phyloP scores from a whole-genome alignment of 768 basidiomycete species.

The Mycena galopus region DNA sequence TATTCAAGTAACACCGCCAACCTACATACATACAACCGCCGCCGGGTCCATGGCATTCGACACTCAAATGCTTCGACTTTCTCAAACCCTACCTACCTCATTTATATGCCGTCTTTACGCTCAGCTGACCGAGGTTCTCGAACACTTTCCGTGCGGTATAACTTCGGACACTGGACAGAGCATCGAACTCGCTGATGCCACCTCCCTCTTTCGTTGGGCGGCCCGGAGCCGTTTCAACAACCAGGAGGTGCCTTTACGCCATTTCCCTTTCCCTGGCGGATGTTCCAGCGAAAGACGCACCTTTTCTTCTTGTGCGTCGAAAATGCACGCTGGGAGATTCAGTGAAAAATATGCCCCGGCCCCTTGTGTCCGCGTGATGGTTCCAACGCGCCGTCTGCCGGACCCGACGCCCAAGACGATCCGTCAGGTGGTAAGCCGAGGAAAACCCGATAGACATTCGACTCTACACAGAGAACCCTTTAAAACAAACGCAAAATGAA shows the following conservation, averaged over 20 bases:
- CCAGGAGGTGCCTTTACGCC: neutral
- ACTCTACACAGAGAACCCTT: conserved; percentile 1
- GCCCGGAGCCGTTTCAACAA: neutral
- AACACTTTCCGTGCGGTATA: neutral
- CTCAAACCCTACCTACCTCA: too few relatives aligned
- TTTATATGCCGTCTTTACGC: too few relatives aligned
- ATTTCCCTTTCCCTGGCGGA: neutral
- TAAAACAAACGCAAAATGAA: conserved; percentile 13
- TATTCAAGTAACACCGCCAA: too few relatives aligned
- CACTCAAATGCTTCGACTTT: too few relatives aligned
- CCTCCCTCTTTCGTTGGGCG: neutral
- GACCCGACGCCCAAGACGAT: conserved; percentile 2
- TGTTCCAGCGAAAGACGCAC: neutral
- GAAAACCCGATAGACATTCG: conserved; percentile 17
- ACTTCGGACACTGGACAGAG: neutral
- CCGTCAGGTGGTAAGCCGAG: conserved; percentile 32
- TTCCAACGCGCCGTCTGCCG: neutral
- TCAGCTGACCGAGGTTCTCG: neutral
- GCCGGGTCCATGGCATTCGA: too few relatives aligned
- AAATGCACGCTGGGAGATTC: neutral
- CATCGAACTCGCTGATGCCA: neutral
- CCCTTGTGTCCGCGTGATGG: conserved; percentile 18
- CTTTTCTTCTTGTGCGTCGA: neutral
- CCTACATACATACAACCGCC: too few relatives aligned
- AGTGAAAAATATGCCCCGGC: neutral